Base-by-base conservation (phyloP, 106 monocot genomes). In the Phalaenopsis aphrodite region DNA sequence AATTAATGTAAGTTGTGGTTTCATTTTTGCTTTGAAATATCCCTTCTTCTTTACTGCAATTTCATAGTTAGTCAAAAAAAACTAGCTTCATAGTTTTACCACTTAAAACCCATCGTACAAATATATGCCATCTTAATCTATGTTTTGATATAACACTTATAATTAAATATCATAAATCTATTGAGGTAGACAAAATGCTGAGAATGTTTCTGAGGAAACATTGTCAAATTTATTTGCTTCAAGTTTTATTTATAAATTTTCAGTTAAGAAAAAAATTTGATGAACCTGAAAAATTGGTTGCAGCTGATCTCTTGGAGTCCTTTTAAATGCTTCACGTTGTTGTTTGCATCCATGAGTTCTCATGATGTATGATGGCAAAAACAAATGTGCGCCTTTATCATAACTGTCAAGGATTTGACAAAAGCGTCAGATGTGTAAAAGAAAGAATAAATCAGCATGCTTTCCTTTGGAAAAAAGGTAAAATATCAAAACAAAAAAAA, bases 331-430 rank as follows among this genome's bases (percentile, higher is more conserved):
- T 65, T 91, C 90, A 47, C 88, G 87, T 81, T 93, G 93, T 42
- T 91, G 95, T 55, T 80, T 87, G 81, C 90, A 82, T 78, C 95
- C 95, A 85, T 91, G 95, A 42, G 78, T 93, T 24, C 95, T 90
- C 95, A 95, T 95, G 18, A 93, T 77, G 43, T 87, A 87, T 41
- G 92, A 93, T 83, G 95, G 95, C 55, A 95, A 82, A 84, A 83
- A 91, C 56, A 95, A 56, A 80, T 95, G 89, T 75, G 86, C 95
- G 15, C 95, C 95, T 86, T 89, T 95, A 79, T 93, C 90, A 81
- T 90, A 93, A 65, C 95, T 95, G 78, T 36, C 74, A 83, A 78
- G 39, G n/a, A 72, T 58, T 41, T 23, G 9, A 75, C 42, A 30
- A 41, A 21, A 72, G 17, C 41, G 15, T 12, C 47, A 78, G 30